Conservation (phyloP, 1,284 basidiomycete species). For the Cutaneotrichosporon daszewskae region DNA sequence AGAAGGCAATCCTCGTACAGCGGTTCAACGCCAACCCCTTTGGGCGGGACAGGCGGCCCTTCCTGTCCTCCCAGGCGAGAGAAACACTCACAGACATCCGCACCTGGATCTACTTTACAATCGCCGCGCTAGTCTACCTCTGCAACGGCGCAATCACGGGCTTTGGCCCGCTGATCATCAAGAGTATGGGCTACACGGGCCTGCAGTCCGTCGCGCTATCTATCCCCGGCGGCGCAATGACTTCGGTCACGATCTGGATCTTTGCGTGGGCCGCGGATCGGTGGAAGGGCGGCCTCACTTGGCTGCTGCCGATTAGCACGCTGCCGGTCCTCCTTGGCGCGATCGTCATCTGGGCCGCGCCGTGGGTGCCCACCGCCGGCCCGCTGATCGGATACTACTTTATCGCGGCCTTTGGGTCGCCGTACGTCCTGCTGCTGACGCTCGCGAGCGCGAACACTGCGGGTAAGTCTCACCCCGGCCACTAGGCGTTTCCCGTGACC, state of each 20-base stretch:
- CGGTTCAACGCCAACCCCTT: conserved; percentile 43
- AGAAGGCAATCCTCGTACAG: conserved; percentile 42
- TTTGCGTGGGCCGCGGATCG: conserved; percentile 46
- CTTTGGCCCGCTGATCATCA: conserved; percentile 51
- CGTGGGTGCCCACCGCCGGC: conserved; percentile 47
- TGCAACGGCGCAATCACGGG: conserved; percentile 48
- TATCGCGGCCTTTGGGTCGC: conserved; percentile 49
- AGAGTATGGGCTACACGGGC: conserved; percentile 49
- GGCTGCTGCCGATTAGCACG: conserved; percentile 18
- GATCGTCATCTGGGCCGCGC: conserved; percentile 49
- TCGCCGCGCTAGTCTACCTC: conserved; percentile 44
- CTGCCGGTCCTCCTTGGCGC: conserved; percentile 52
- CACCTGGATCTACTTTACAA: conserved; percentile 49
- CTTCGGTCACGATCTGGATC: conserved; percentile 48
- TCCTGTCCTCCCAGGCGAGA: conserved; percentile 44
- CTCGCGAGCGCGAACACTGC: conserved; percentile 49
- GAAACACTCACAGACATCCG: conserved; percentile 50
- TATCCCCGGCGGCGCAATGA: conserved; percentile 49
- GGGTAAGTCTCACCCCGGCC: conserved; percentile 14
- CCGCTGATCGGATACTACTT: conserved; percentile 53
- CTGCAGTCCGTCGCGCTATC: conserved; percentile 49
- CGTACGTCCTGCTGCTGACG: conserved; percentile 50
- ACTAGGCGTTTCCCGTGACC: background rate
- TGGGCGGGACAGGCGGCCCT: conserved; percentile 32
- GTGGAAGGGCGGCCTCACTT: conserved; percentile 44